Evolutionary conservation across 345 rosid genomes (phyloP), one percentile per base, ranked within the genome.

Genomic region (Gossypium arboreum): DNA sequence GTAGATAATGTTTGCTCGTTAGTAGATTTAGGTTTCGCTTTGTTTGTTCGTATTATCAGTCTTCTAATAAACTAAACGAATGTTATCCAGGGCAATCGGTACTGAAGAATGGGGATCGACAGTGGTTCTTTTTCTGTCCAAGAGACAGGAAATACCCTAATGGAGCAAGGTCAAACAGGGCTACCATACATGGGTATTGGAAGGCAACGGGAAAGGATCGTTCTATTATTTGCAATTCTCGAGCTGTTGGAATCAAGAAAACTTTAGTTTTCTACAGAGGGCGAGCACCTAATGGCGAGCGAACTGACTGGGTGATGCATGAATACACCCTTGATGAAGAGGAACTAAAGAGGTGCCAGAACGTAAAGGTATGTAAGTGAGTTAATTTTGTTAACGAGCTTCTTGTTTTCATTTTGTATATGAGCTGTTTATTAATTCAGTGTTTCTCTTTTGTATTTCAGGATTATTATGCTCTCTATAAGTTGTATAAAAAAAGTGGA

Each of bases 261-360:
- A 92, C 98, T 51, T 87, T 92, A 41, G 92, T 94, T 73, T 92
- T 89, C 79, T 89, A 94, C 45, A 80, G 79, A 75, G 97, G 98
- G 34, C 92, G 94, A 34, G 94, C 98, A 9, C 98, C 97, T 2
- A 84, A 2, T 71, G 97, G 98, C 20, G 80, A 84, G n/a, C 80
- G 98, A 59, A 92, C 94, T 44, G 90, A 94, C 78, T 94, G 98
- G 98, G 97, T 92, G 64, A 94, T 94, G 97, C 98, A 94, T 12
- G 98, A 94, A 79, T 94, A 94, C 75, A 84, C 94, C 0, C 22
- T 94, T 68, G 92, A 91, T 59, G 88, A 92, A 75, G 93, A 88
- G 54, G 98, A 94, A 58, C 90, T 91, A 11, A 84, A 84, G 74
- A 84, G 88, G 72, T 92, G 93, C 73, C 83, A 80, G 62, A 91